Conservation (phyloP, 768 basidiomycete genomes). For the Suillus tomentosus region DNA sequence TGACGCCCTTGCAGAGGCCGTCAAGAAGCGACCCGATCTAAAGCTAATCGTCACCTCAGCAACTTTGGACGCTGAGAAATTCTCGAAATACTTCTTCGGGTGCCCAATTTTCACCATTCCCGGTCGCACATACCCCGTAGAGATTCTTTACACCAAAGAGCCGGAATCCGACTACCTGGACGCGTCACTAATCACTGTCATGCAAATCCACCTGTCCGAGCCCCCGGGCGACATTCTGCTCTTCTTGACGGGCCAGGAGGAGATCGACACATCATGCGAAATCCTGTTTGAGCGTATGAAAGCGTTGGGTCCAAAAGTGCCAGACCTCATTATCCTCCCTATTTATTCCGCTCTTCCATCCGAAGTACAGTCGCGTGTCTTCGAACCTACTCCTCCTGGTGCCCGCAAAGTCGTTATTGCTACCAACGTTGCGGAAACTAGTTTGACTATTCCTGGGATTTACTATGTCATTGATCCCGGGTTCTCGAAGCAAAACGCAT, state of each 20-base stretch:
- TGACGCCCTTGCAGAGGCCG: slow-evolving; percentile 67
- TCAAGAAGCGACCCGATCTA: slow-evolving; percentile 92
- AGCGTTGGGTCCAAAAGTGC: slow-evolving; percentile 96
- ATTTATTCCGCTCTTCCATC: slow-evolving; percentile 98
- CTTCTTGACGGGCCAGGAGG: slow-evolving; percentile 98
- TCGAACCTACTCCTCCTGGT: slow-evolving; percentile 96
- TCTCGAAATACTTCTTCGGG: slow-evolving; percentile 98
- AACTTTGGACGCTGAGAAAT: slow-evolving; percentile 98
- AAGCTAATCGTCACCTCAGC: slow-evolving; percentile 99
- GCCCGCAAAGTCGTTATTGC: slow-evolving; percentile 99
- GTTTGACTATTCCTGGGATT: slow-evolving; percentile 96
- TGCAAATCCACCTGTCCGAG: slow-evolving; percentile 99
- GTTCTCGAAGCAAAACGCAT: slow-evolving; percentile 98
- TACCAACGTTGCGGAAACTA: slow-evolving; percentile 99
- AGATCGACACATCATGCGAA: slow-evolving; percentile 97
- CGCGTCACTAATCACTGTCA: slow-evolving; percentile 96
- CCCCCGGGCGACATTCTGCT: slow-evolving; percentile 95
- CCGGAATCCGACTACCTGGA: slow-evolving; percentile 98
- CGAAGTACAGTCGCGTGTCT: slow-evolving; percentile 96
- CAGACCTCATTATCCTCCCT: slow-evolving; percentile 93
- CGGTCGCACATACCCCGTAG: slow-evolving; percentile 99
- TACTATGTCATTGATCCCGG: slow-evolving; percentile 99
- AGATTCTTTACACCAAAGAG: slow-evolving; percentile 98
- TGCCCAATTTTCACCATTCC: slow-evolving; percentile 99
- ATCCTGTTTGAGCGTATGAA: slow-evolving; percentile 99